Conservation (phyloP, 2,329 filamentous ascomycete genomes). For the Diaporthe australafricana region DNA sequence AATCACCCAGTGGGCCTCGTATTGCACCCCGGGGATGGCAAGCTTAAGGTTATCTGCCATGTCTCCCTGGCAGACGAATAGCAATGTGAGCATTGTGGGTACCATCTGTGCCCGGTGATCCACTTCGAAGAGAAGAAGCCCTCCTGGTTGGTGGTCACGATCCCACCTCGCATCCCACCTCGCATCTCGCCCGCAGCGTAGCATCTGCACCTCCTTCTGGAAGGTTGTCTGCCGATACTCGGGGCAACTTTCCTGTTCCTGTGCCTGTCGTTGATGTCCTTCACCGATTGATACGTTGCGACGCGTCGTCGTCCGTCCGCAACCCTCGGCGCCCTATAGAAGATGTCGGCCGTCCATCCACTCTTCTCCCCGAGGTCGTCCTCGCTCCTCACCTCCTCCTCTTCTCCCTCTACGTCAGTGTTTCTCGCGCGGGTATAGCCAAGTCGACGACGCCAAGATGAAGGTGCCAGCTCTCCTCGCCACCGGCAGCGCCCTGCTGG, state of each 20-base stretch:
- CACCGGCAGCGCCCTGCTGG: conserved; percentile 41
- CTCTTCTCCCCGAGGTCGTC: background rate
- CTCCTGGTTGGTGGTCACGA: conserved; percentile 11
- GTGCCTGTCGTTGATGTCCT: background rate
- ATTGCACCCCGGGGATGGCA: too few relatives aligned
- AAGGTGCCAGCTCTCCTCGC: conserved; percentile 40
- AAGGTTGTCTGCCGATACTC: conserved; percentile 1
- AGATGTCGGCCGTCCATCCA: background rate
- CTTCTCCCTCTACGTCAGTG: background rate
- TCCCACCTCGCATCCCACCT: background rate
- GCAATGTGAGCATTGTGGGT: background rate
- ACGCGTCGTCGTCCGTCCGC: conserved; percentile 21
- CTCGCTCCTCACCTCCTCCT: background rate
- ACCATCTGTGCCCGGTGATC: background rate
- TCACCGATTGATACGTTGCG: conserved; percentile 8
- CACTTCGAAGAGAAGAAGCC: background rate
- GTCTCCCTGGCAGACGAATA: background rate
- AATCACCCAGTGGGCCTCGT: too few relatives aligned
- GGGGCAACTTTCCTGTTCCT: conserved; percentile 17
- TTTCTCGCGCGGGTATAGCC: background rate
- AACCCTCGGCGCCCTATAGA: background rate
- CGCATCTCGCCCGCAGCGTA: conserved; percentile 18
- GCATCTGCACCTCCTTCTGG: conserved; percentile 4
- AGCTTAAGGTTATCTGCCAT: background rate
- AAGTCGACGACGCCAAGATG: conserved; percentile 41